Conservation (phyloP, 1,139 yeast genomes). For the Yamadazyma sp. region DNA sequence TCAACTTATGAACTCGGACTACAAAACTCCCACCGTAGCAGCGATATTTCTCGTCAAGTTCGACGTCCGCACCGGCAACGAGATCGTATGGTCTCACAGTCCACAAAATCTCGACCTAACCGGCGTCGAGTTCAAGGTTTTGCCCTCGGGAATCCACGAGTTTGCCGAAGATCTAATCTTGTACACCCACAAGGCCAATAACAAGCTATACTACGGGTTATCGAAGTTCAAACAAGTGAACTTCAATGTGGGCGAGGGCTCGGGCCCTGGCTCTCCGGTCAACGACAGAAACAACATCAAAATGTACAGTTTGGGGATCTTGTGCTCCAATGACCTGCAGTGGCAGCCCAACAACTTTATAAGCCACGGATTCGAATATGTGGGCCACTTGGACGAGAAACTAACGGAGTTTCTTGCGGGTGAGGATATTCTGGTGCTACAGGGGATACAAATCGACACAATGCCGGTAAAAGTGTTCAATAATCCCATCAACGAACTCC, state of each 20-base stretch:
- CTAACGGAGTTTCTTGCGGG: constrained; percentile 38
- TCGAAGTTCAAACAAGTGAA: constrained; percentile 32
- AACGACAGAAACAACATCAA: constrained; percentile 52
- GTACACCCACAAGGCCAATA: constrained; percentile 28
- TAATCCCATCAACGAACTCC: constrained; percentile 26
- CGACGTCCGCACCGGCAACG: constrained; percentile 63
- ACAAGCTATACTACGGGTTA: constrained; percentile 37
- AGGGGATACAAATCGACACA: constrained; percentile 15
- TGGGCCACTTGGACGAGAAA: constrained; percentile 42
- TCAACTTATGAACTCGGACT: constrained; percentile 6
- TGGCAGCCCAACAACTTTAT: constrained; percentile 59
- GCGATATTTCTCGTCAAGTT: constrained; percentile 63
- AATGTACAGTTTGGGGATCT: constrained; percentile 65
- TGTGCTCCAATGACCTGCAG: constrained; percentile 36
- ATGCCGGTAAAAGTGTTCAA: constrained; percentile 7
- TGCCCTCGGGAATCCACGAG: constrained; percentile 87
- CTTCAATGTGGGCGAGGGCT: constrained; percentile 14
- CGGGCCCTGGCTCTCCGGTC: not conserved
- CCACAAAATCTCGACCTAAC: constrained; percentile 23
- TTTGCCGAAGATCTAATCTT: constrained; percentile 46
- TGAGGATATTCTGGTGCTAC: constrained; percentile 22
- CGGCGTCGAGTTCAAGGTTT: constrained; percentile 66
- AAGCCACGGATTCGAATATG: constrained; percentile 57
- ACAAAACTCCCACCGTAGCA: constrained; percentile 31
- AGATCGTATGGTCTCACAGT: constrained; percentile 52